Evolutionary conservation across 2,329 filamentous ascomycete genomes (phyloP).

Genomic region (Colletotrichum cereale): DNA sequence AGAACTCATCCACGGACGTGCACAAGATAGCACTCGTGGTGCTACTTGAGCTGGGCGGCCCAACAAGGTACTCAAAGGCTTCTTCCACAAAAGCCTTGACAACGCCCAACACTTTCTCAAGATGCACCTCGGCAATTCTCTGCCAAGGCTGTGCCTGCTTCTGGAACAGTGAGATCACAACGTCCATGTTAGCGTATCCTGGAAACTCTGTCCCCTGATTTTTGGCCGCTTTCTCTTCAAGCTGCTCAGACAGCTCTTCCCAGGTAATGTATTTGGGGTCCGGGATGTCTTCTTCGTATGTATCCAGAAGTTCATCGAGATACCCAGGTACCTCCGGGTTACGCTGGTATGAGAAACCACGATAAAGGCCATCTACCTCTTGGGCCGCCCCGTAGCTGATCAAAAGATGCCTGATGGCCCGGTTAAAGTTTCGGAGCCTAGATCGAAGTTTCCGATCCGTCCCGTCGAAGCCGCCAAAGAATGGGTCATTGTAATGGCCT

Average conservation of each 20-base stretch:
- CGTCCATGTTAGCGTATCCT: slow-evolving; percentile 51
- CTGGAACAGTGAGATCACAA: slow-evolving; percentile 56
- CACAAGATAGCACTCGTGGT: slow-evolving; percentile 44
- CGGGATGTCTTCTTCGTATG: slow-evolving; percentile 46
- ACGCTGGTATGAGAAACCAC: too few relatives aligned
- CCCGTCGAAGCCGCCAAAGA: slow-evolving; percentile 49
- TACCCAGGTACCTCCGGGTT: slow-evolving; percentile 44
- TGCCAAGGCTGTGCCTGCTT: slow-evolving; percentile 55
- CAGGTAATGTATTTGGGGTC: slow-evolving; percentile 44
- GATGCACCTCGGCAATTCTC: slow-evolving; percentile 51
- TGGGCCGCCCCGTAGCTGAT: slow-evolving; percentile 43
- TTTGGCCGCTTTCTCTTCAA: slow-evolving; percentile 49
- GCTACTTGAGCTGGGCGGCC: slow-evolving; percentile 26
- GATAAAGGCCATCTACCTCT: too few relatives aligned
- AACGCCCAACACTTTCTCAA: slow-evolving; percentile 47
- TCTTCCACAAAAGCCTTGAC: slow-evolving; percentile 54
- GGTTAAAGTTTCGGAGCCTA: slow-evolving; percentile 47
- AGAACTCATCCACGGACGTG: slow-evolving; percentile 50
- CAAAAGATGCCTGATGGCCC: slow-evolving; percentile 48
- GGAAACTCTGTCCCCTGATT: slow-evolving; percentile 58
- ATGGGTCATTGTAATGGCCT: slow-evolving; percentile 50
- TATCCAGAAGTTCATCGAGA: slow-evolving; percentile 47
- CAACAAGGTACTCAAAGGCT: slow-evolving; percentile 45
- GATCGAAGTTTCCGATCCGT: slow-evolving; percentile 48
- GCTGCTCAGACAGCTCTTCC: slow-evolving; percentile 42